Evolutionary conservation across 352 stramenopile genomes (phyloP), one percentile per base, ranked within the genome.

Genomic region (Globisporangium spiculum): DNA sequence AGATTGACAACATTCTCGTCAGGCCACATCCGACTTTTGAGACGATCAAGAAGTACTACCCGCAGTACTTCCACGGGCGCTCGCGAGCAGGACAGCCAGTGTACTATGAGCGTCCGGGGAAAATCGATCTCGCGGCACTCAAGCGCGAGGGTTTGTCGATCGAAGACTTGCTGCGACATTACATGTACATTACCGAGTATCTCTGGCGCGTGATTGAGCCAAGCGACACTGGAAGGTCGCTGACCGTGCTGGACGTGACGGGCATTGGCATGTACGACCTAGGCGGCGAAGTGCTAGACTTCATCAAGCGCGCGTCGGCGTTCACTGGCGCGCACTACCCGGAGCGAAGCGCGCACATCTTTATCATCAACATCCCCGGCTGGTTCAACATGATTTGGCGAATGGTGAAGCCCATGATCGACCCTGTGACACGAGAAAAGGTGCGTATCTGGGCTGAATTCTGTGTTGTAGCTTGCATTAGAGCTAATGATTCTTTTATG

Each of bases 321-420:
- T 94, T 97, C 70, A 98, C 97, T 34, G 92, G 89, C 53, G 78
- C 84, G 5, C 92, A 99, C 75, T 99, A 98, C 79, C 96, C 94
- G 6, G 91, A 98, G 72, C 84, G 96, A 38, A 97, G 90, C 54
- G 91, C 96, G 60, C 93, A 97, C 67, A 99, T 98, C 67, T 93
- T 98, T 54, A 94, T 98, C 56, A 90, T 99, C 63, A 99, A 99
- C 82, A 96, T 97, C 34, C 96, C 96, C 0, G 88, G 84, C 60
- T 99, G 96, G 96, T 98, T 99, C 76, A 91, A 96, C 75, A 92
- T 93, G 68, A 85, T 98, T 52, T 99, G 96, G 83, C 93, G 92
- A 59, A 87, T 98, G 65, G 87, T 98, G 58, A 97, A 97, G 78
- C 94, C 96, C 24, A 65, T 98, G 50, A 89, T 98, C 63, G 86